These are phyloP conservation scores for Claviceps humidiphila DNA, from an alignment of 2,329 filamentous ascomycete genomes.

Conservation along the genomic window DNA sequence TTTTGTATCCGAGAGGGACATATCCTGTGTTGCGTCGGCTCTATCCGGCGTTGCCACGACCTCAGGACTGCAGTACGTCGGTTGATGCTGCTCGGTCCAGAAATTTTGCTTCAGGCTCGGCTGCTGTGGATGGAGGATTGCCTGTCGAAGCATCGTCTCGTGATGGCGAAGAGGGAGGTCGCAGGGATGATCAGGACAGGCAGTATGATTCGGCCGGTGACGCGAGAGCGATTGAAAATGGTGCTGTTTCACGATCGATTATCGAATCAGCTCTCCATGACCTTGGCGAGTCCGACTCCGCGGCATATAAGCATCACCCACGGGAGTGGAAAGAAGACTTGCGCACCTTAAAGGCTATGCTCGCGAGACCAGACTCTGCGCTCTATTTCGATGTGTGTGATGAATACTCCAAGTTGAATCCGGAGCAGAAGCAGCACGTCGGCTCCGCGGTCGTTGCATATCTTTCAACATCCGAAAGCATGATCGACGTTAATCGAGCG, in stretches of 20 bases:
- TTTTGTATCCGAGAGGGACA: constrained; percentile 38
- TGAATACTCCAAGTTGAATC: constrained; percentile 25
- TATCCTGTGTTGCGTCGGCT: constrained; percentile 28
- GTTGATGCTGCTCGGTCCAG: constrained; percentile 11
- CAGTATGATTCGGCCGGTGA: not conserved
- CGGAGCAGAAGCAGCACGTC: constrained; percentile 15
- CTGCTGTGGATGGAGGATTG: constrained; percentile 4
- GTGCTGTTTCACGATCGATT: too few species aligned
- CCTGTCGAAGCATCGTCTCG: not conserved
- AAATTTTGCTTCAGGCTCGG: constrained; percentile 15
- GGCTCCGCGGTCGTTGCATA: constrained; percentile 25
- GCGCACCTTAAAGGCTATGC: constrained; percentile 9
- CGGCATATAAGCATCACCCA: not conserved
- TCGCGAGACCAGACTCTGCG: constrained; percentile 13
- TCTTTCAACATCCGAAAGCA: constrained; percentile 28
- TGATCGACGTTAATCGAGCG: constrained; percentile 32
- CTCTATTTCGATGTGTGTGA: constrained; percentile 30
- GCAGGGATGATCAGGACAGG: not conserved
- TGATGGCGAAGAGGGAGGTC: not conserved
- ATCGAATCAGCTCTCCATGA: not conserved
- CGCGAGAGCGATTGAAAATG: not conserved
- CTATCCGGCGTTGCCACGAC: constrained; percentile 15
- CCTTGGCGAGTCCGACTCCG: not conserved
- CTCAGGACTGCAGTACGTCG: constrained; percentile 10
- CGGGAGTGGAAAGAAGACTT: not conserved